Evolutionary conservation across 1,284 basidiomycete species (phyloP), one percentile per base, ranked within the genome.

Genomic region (Tylopilus sp.): DNA sequence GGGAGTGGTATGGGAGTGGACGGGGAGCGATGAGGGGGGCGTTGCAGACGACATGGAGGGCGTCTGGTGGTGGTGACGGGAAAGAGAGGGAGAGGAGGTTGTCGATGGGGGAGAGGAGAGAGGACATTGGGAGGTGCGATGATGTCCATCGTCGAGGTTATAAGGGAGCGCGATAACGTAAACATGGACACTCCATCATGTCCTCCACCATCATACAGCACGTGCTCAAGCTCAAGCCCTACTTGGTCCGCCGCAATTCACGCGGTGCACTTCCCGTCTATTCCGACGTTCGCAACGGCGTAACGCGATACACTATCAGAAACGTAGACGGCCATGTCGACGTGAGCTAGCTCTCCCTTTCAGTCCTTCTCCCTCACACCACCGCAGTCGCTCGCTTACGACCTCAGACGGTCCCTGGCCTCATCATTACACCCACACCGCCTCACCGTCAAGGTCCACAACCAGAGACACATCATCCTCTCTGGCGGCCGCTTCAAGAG

Each of bases 261-360:
- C 73, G 73, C 47, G 83, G 83, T 33, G 77, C 77, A 44, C 74
- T 88, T 26, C 85, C 85, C 44, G 82, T 88, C 20, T 88, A 86
- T 65, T 78, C 82, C 35, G 83, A 88, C 65, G 66, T 85, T 47
- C 80, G 82, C 57, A 85, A 83, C 63, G 77, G 69, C 29, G 76
- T 81, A 52, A 77, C 80, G 7, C 76, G 77, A 51, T 72, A 80
- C 57, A 68, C 77, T 29, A 67, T 77, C 51, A 71, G 73, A 44
- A 76, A 80, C 63, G 68, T 81, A 7, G 62, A 77, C 37, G 78
- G 78, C 15, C 64, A 71, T 57, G 55, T 63, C 46, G 59, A 70
- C 52, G 78, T 78, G 56, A 50, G 71, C 63, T 36, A 20, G 1
- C 9, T 15, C 15, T 10, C 4, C 8, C 5, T 3, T 2, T 8